phyloP scores from a whole-genome alignment of 768 basidiomycete species.

The Peribolospora kevripleyi region DNA sequence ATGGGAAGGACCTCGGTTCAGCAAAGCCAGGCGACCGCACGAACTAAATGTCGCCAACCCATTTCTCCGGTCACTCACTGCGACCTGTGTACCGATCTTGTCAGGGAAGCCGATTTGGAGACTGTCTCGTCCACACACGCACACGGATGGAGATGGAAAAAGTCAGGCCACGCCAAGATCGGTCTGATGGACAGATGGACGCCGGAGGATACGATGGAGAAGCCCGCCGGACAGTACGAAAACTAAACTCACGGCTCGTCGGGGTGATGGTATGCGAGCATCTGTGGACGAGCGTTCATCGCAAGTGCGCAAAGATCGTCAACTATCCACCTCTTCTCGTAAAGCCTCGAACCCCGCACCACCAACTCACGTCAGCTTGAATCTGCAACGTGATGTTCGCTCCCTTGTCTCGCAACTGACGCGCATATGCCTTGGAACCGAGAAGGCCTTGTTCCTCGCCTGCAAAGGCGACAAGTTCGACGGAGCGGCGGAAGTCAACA shows the following conservation, averaged over 20 bases:
- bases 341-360: too few species aligned
- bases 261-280: constrained; percentile 60
- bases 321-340: too few species aligned
- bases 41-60: too few species aligned
- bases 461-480: constrained; percentile 60
- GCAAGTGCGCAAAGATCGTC: too few species aligned
- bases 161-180: constrained; percentile 27
- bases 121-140: constrained; percentile 49
- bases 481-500: constrained; percentile 38
- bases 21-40: too few species aligned
- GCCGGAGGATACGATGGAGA: too few species aligned
- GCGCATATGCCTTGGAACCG: constrained; percentile 58
- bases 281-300: constrained; percentile 14
- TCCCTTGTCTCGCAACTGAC: constrained; percentile 30
- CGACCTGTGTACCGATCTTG: too few species aligned
- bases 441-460: constrained; percentile 77
- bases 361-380: constrained; percentile 37
- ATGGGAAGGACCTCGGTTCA: too few species aligned
- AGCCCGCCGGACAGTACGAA: too few species aligned
- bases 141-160: constrained; percentile 20
- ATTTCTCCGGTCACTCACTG: too few species aligned
- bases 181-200: constrained; percentile 54
- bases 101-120: constrained; percentile 20
- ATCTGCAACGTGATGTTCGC: constrained; percentile 59
- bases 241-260: constrained; percentile 31